Conservation (phyloP, 345 rosid genomes). For the Brassica nigra region DNA sequence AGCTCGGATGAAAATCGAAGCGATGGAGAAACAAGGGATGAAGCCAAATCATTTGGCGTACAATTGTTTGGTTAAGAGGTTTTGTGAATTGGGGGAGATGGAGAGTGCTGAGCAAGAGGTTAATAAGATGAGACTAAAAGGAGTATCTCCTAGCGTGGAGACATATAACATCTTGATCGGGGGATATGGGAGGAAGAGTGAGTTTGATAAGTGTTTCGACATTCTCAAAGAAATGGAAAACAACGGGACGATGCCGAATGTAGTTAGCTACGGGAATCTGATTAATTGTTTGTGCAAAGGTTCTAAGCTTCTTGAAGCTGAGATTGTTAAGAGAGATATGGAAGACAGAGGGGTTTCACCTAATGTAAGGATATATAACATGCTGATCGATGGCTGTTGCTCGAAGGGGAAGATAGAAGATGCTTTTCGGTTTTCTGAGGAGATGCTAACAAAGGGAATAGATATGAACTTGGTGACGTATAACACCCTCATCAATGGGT, state of each 20-base stretch:
- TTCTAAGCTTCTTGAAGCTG: constrained; percentile 76
- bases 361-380: constrained; percentile 66
- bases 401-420: constrained; percentile 54
- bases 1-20: constrained; percentile 50
- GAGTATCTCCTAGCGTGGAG: constrained; percentile 57
- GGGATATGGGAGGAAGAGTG: constrained; percentile 67
- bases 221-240: constrained; percentile 81
- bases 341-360: constrained; percentile 58
- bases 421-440: constrained; percentile 63
- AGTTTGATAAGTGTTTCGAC: constrained; percentile 65
- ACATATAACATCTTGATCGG: constrained; percentile 65
- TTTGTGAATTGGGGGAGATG: constrained; percentile 61
- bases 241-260: constrained; percentile 60
- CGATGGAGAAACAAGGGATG: constrained; percentile 63
- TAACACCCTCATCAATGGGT: constrained; percentile 69
- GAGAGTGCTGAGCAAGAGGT: constrained; percentile 65
- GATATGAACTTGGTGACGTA: constrained; percentile 68
- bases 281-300: constrained; percentile 70
- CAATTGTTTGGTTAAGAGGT: constrained; percentile 62
- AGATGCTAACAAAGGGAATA: constrained; percentile 57
- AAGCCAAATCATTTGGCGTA: constrained; percentile 60
- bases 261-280: constrained; percentile 68
- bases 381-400: constrained; percentile 68
- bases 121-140: constrained; percentile 62
- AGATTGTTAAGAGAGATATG: constrained; percentile 67